Evolutionary conservation across 2,329 filamentous ascomycete species (phyloP).

Genomic region (Colletotrichum nymphaeae): DNA sequence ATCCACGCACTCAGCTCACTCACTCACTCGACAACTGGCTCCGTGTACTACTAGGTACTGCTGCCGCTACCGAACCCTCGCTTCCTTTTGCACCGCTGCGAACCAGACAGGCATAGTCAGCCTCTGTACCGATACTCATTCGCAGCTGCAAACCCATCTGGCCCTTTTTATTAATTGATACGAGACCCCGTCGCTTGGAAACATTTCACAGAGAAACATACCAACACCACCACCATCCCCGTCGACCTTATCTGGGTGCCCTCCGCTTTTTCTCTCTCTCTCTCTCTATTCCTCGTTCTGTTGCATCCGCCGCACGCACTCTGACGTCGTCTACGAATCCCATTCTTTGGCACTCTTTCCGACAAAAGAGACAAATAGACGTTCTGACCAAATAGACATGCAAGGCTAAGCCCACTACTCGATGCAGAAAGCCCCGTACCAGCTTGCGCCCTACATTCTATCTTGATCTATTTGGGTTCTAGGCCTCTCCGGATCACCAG

Average conservation of each 20-base stretch:
- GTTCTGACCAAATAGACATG: neutral
- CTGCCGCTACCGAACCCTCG: neutral
- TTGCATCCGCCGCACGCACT: neutral
- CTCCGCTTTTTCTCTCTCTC: neutral
- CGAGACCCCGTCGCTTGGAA: constrained; percentile 16
- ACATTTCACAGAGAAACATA: neutral
- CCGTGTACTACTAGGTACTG: constrained; percentile 11
- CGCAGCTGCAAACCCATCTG: neutral
- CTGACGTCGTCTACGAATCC: neutral
- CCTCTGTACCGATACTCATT: constrained; percentile 12
- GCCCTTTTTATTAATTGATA: constrained; percentile 24
- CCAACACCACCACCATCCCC: neutral
- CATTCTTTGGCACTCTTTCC: neutral
- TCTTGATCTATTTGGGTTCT: constrained; percentile 6
- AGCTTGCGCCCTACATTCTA: neutral
- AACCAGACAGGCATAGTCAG: constrained; percentile 4
- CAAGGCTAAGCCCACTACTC: constrained; percentile 12
- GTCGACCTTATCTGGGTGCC: neutral
- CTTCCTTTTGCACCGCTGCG: constrained; percentile 4
- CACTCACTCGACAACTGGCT: neutral
- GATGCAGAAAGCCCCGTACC: constrained; percentile 21
- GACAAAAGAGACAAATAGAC: neutral
- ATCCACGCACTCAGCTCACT: no score
- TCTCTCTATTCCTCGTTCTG: neutral
- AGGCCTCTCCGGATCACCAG: constrained; percentile 10